phyloP scores from a whole-genome alignment of 108 stramenopile species.

The Skeletonema marinoi region DNA sequence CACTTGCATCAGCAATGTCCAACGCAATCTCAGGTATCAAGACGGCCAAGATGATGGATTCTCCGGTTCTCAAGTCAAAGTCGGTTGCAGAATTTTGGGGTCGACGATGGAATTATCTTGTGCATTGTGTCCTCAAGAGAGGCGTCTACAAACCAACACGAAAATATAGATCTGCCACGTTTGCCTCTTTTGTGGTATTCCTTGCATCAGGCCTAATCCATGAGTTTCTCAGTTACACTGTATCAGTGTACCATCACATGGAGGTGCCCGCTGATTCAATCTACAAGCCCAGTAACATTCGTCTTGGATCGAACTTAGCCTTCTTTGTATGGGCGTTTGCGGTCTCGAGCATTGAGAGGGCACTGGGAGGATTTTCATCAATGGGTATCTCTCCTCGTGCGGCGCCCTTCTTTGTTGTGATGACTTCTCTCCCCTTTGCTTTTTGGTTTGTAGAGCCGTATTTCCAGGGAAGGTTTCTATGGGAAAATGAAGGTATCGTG shows the following conservation, averaged over 20 bases:
- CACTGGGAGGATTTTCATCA: slow-evolving; percentile 12
- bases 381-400: slow-evolving; percentile 39
- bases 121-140: slow-evolving; percentile 67
- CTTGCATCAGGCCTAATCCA: slow-evolving; percentile 72
- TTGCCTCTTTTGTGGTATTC: slow-evolving; percentile 58
- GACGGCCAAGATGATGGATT: slow-evolving; percentile 8
- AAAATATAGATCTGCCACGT: slow-evolving; percentile 10
- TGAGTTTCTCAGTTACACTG: slow-evolving; percentile 55
- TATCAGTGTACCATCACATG: slow-evolving; percentile 25
- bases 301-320: slow-evolving; percentile 49
- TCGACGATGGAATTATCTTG: slow-evolving; percentile 69
- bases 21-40: slow-evolving; percentile 26
- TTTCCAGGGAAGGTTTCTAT: not conserved
- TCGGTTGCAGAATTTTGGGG: slow-evolving; percentile 76
- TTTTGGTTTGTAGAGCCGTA: slow-evolving; percentile 57
- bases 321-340: slow-evolving; percentile 75
- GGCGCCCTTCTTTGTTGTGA: slow-evolving; percentile 49
- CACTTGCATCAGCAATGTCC: not conserved
- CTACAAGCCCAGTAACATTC: not conserved
- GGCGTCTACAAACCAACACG: slow-evolving; percentile 71
- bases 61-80: slow-evolving; percentile 48
- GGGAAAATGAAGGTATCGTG: no score
- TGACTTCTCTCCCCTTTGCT: slow-evolving; percentile 54
- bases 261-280: not conserved
- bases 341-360: slow-evolving; percentile 50